Percentiles rank a stretch among this genome's conserved stretches.
These are phyloP conservation scores for Kwoniella shivajii DNA, from an alignment of 1,284 basidiomycete species.

Conservation along the genomic window DNA sequence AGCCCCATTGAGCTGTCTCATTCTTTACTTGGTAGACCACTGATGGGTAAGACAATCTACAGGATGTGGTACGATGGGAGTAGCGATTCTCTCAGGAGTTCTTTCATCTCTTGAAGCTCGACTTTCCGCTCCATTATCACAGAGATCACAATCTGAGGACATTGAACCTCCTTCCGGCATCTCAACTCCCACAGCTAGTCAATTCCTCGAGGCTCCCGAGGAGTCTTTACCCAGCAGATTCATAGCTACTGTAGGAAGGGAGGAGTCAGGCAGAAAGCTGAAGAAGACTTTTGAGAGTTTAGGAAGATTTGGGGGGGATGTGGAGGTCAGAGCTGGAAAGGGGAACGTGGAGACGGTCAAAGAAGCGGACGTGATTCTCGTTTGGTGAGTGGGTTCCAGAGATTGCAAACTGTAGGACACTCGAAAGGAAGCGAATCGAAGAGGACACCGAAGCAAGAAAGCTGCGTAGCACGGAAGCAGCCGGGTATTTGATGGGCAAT, in stretches of 20 bases:
- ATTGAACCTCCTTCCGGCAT: conserved; percentile 82
- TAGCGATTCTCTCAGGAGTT: conserved; percentile 83
- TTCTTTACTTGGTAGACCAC: neutral
- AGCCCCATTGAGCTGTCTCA: conserved; percentile 7
- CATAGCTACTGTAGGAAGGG: conserved; percentile 81
- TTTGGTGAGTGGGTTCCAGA: conserved; percentile 65
- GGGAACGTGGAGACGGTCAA: conserved; percentile 74
- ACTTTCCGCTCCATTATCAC: conserved; percentile 30
- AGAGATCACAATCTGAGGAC: conserved; percentile 11
- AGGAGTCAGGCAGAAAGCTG: conserved; percentile 76
- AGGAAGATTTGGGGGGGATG: conserved; percentile 60
- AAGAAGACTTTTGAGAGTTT: conserved; percentile 65
- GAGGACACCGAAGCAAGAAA: too few species aligned
- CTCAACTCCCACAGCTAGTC: conserved; percentile 64
- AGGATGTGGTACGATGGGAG: conserved; percentile 99
- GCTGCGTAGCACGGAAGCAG: too few species aligned
- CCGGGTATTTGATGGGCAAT: too few species aligned
- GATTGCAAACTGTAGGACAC: too few species aligned
- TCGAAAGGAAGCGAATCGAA: too few species aligned
- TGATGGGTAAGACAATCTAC: neutral
- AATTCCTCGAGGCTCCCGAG: conserved; percentile 58
- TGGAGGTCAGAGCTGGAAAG: conserved; percentile 68
- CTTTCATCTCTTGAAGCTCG: conserved; percentile 48
- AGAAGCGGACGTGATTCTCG: conserved; percentile 79
- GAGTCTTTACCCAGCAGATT: conserved; percentile 76